A percentile compares a stretch with the other conserved stretches of the same genome.
These are phyloP conservation scores for Termitomyces sp. DNA, from an alignment of 1,284 basidiomycete genomes.

Conservation along the genomic window DNA sequence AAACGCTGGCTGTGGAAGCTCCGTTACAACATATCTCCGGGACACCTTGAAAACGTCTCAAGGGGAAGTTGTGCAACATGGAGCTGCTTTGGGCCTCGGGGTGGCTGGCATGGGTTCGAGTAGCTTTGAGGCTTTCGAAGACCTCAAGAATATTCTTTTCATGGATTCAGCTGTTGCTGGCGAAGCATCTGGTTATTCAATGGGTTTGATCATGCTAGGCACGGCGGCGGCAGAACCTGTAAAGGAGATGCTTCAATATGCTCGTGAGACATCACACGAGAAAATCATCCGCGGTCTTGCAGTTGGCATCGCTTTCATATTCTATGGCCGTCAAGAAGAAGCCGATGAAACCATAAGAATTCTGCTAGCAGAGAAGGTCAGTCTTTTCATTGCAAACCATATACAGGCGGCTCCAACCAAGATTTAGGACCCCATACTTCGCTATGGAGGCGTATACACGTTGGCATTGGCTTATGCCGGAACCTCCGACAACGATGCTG, in stretches of 20 bases:
- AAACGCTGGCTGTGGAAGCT: conserved; percentile 82
- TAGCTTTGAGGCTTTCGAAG: conserved; percentile 85
- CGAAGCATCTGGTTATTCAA: conserved; percentile 90
- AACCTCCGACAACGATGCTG: conserved; percentile 88
- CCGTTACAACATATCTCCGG: conserved; percentile 70
- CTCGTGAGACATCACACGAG: conserved; percentile 94
- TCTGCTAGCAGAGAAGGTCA: conserved; percentile 81
- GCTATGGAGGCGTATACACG: conserved; percentile 95
- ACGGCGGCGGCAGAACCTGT: conserved; percentile 75
- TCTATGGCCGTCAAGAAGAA: conserved; percentile 86
- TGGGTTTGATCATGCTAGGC: conserved; percentile 95
- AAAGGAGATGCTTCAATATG: conserved; percentile 92
- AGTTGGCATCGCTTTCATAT: conserved; percentile 85
- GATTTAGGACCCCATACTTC: conserved; percentile 83
- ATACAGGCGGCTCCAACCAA: background rate
- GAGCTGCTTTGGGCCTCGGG: conserved; percentile 90
- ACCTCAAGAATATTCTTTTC: conserved; percentile 84
- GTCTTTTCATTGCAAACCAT: conserved; percentile 12
- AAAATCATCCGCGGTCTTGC: conserved; percentile 96
- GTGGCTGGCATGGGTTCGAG: conserved; percentile 90
- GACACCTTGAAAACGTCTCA: conserved; percentile 70
- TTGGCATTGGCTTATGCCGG: conserved; percentile 93
- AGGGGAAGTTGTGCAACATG: conserved; percentile 90
- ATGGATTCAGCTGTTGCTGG: conserved; percentile 91
- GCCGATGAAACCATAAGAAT: conserved; percentile 76